Evolutionary conservation across 129 eudicot genomes (phyloP), one percentile per base, ranked within the genome.

Genomic region (Lonicera japonica): DNA sequence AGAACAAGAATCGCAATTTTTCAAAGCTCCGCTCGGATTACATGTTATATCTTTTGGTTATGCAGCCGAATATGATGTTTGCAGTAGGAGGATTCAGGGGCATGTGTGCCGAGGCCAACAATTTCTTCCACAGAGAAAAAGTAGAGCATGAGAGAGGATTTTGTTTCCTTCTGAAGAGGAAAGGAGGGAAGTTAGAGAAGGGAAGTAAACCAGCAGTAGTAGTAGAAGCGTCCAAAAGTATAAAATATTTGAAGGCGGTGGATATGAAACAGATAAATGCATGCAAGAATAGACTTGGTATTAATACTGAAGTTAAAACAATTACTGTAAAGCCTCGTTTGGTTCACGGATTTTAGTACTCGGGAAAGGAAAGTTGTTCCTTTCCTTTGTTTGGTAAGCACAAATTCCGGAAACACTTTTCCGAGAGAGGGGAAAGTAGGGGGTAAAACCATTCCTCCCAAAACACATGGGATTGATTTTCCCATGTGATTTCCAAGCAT

Each of bases 41-140:
- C 75, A 88, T 81, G 92, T 17, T 84, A 61, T 87, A 87, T 64
- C 88, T 87, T 55, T 72, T 87, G 12, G 75, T 83, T 12, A 76
- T 74, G 86, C 79, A 88, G 68, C 84, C 88, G 4, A 23, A 68
- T 24, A 73, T 88, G 86, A 81, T 84, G 81, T 78, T 86, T 0
- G 77, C 83, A 17, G 81, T 88, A 10, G 81, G 86, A 2, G 86
- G 96, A 11, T 80, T 83, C 50, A 48, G 75, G 23, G 83, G 83
- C 53, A 83, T 85, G 3, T 83, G 87, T 77, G 85, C 76, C 0
- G 83, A 87, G 78, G 77, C 79, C 19, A 61, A 18, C 40, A 71
- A 81, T 21, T 78, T 87, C 43, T 70, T 83, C 1, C 3, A 8
- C 0, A 36, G 43, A 13, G 46, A 15, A 25, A 20, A 61, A 15